Evolutionary conservation across 305 asterid species (phyloP).

Genomic region (Fraxinus ornus): DNA sequence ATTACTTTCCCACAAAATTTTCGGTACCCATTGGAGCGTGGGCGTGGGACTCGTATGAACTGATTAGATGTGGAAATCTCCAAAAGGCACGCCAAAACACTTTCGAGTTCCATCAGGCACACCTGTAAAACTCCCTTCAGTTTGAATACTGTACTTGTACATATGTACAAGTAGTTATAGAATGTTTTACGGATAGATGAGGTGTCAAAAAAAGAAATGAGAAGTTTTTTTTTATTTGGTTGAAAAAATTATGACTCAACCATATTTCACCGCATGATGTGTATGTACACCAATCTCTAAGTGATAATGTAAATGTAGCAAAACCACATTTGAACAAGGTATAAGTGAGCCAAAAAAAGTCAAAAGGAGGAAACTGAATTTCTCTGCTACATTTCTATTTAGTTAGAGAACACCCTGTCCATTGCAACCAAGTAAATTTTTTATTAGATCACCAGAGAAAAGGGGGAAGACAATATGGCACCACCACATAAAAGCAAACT

Average conservation of each 20-base stretch:
- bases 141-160: neutral
- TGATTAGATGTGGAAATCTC: neutral
- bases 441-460: constrained; percentile 35
- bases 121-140: neutral
- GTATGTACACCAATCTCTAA: too few species aligned
- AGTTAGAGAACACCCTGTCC: neutral
- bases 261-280: neutral
- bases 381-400: neutral
- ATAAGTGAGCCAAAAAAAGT: neutral
- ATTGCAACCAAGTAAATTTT: neutral
- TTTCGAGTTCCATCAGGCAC: neutral
- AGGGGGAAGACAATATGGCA: constrained; percentile 46
- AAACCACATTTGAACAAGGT: neutral
- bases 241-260: too few species aligned
- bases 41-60: neutral
- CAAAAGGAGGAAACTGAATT: neutral
- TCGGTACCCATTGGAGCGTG: neutral
- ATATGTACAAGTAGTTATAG: too few species aligned
- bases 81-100: neutral
- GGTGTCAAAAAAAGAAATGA: too few species aligned
- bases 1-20: neutral
- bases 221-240: neutral
- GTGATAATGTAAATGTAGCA: too few species aligned
- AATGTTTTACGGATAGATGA: too few species aligned
- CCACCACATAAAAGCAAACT: constrained; percentile 44